phyloP scores from a whole-genome alignment of 140 eudicot species.

The Ambrosia hybrid region DNA sequence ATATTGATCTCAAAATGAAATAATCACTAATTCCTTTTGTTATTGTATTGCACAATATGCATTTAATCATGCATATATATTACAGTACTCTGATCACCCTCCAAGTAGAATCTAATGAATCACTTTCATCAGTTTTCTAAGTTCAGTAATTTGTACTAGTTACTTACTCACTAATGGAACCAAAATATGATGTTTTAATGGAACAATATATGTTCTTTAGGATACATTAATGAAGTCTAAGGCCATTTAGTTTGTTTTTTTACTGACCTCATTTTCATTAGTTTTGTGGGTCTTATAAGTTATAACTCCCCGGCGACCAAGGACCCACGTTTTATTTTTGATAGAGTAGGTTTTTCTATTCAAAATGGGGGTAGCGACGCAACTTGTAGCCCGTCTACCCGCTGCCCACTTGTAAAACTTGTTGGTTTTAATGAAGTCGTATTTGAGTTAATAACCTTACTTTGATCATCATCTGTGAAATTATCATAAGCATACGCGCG shows the following conservation, averaged over 20 bases:
- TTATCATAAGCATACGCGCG: background rate
- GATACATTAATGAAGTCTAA: slow-evolving; percentile 6
- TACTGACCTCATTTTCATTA: no score
- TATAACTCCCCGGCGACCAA: no score
- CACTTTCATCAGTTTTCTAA: slow-evolving; percentile 4
- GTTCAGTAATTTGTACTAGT: background rate
- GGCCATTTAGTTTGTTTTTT: background rate
- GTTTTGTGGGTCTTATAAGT: background rate
- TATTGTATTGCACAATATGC: background rate
- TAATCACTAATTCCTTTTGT: background rate
- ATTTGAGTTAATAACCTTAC: background rate
- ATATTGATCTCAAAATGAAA: no score
- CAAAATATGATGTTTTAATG: background rate
- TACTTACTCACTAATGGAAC: background rate
- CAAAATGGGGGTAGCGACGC: no score
- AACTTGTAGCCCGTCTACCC: no score
- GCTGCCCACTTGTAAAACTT: no score
- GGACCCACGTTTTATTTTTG: no score
- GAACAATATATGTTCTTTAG: slow-evolving; percentile 8
- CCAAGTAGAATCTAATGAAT: background rate
- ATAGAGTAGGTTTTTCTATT: no score
- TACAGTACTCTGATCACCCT: slow-evolving; percentile 2
- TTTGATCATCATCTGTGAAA: background rate
- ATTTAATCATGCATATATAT: background rate
- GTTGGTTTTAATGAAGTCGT: no score